These are phyloP conservation scores for Endoconidiophora laricicola DNA, from an alignment of 2,329 filamentous ascomycete genomes.

Conservation along the genomic window DNA sequence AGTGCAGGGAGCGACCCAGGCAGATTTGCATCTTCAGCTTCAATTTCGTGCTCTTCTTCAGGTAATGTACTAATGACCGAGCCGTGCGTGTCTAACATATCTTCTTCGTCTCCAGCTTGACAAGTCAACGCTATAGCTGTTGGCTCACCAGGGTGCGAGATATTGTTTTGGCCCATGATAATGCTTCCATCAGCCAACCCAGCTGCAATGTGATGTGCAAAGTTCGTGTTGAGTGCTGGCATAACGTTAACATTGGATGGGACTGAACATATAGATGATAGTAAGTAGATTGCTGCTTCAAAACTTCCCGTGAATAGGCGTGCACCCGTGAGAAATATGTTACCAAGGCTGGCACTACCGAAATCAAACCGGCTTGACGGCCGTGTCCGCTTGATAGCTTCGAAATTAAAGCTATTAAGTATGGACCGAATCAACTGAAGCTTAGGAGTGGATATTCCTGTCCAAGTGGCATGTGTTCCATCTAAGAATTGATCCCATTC, in stretches of 20 bases:
- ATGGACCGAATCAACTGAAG: slow-evolving; percentile 62
- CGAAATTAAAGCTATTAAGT: slow-evolving; percentile 59
- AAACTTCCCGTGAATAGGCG: slow-evolving; percentile 84
- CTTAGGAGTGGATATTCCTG: slow-evolving; percentile 50
- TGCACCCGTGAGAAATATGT: slow-evolving; percentile 68
- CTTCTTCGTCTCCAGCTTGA: slow-evolving; percentile 9
- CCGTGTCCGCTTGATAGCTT: slow-evolving; percentile 60
- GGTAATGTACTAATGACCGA: background rate
- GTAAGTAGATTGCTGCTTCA: slow-evolving; percentile 79
- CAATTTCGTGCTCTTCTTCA: slow-evolving; percentile 37
- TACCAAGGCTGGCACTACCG: slow-evolving; percentile 58
- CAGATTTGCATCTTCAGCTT: slow-evolving; percentile 63
- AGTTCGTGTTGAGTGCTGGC: slow-evolving; percentile 86
- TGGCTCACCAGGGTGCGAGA: slow-evolving; percentile 63
- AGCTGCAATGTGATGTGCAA: slow-evolving; percentile 85
- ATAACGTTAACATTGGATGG: slow-evolving; percentile 61
- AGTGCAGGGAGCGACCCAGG: slow-evolving; percentile 68
- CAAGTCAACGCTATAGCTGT: slow-evolving; percentile 26
- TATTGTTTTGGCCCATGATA: slow-evolving; percentile 85
- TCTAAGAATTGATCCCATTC: slow-evolving; percentile 89
- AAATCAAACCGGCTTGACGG: slow-evolving; percentile 64
- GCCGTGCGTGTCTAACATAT: background rate
- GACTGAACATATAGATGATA: slow-evolving; percentile 75
- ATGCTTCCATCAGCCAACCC: slow-evolving; percentile 57
- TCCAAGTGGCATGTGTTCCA: slow-evolving; percentile 63